These are phyloP conservation scores for Boletus patriciae DNA, from an alignment of 768 basidiomycete species.

Conservation along the genomic window DNA sequence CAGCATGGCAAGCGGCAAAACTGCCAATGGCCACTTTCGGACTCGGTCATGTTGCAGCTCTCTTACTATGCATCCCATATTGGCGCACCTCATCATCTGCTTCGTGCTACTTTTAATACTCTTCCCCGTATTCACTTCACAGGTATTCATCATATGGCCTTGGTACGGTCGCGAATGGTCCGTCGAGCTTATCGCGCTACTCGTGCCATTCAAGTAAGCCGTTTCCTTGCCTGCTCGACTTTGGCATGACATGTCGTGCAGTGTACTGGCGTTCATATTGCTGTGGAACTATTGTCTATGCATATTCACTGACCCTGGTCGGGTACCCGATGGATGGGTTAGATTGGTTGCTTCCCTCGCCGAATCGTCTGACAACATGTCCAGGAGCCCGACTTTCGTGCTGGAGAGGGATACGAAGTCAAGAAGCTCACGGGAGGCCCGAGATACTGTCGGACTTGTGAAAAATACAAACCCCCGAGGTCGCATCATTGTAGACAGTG, in stretches of 20 bases:
- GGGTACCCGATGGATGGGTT: conserved; percentile 79
- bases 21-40: conserved; percentile 4
- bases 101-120: conserved; percentile 70
- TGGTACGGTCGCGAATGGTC: conserved; percentile 83
- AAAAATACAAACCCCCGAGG: conserved; percentile 81
- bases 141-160: conserved; percentile 88
- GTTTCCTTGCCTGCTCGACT: background rate
- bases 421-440: conserved; percentile 84
- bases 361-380: conserved; percentile 5
- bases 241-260: conserved; percentile 32
- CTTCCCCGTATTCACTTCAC: conserved; percentile 88
- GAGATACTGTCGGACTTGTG: conserved; percentile 84
- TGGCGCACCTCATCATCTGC: conserved; percentile 64
- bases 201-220: conserved; percentile 88
- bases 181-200: conserved; percentile 69
- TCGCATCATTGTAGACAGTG: conserved; percentile 94
- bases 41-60: conserved; percentile 8
- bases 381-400: conserved; percentile 67
- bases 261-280: conserved; percentile 71
- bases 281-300: conserved; percentile 89
- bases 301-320: conserved; percentile 81
- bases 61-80: conserved; percentile 42
- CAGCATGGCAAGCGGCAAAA: conserved; percentile 18
- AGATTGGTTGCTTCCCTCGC: conserved; percentile 20
- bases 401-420: conserved; percentile 77